Evolutionary conservation across 1,284 basidiomycete species (phyloP).

Genomic region (Tilletia walkeri): DNA sequence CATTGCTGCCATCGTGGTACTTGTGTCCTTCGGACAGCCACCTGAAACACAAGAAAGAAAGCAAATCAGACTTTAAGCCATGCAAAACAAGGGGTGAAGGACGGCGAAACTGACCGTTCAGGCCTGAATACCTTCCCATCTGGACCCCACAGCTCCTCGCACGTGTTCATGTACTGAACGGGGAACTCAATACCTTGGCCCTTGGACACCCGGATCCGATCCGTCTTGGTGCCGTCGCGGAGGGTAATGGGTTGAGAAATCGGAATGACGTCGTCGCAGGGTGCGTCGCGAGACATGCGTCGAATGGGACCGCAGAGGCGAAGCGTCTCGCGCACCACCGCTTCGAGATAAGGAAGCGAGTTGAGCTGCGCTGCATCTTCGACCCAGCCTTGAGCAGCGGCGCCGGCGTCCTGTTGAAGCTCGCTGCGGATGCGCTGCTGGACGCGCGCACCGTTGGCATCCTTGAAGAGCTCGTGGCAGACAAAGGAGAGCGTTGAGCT

Average conservation of each 20-base stretch:
- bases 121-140: slow-evolving; percentile 45
- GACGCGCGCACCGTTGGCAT: slow-evolving; percentile 63
- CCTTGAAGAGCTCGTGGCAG: slow-evolving; percentile 63
- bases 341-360: slow-evolving; percentile 76
- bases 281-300: slow-evolving; percentile 46
- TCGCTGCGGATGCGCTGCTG: slow-evolving; percentile 58
- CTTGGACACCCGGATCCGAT: slow-evolving; percentile 36
- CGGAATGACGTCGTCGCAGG: slow-evolving; percentile 17
- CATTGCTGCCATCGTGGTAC: background rate
- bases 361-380: slow-evolving; percentile 55
- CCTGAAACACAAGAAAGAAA: background rate
- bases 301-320: slow-evolving; percentile 59
- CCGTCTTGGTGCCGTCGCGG: slow-evolving; percentile 22
- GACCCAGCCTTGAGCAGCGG: background rate
- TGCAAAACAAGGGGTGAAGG: background rate
- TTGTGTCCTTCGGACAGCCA: slow-evolving; percentile 16
- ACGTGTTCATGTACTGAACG: slow-evolving; percentile 42
- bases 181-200: slow-evolving; percentile 38
- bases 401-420: slow-evolving; percentile 19
- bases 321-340: slow-evolving; percentile 88
- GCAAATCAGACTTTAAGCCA: too few species aligned
- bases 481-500: slow-evolving; percentile 76
- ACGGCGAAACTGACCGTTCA: slow-evolving; percentile 29
- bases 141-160: slow-evolving; percentile 37
- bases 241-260: slow-evolving; percentile 17